These are phyloP conservation scores for Leucocoprinus sp. DNA, from an alignment of 768 basidiomycete species.

Conservation along the genomic window DNA sequence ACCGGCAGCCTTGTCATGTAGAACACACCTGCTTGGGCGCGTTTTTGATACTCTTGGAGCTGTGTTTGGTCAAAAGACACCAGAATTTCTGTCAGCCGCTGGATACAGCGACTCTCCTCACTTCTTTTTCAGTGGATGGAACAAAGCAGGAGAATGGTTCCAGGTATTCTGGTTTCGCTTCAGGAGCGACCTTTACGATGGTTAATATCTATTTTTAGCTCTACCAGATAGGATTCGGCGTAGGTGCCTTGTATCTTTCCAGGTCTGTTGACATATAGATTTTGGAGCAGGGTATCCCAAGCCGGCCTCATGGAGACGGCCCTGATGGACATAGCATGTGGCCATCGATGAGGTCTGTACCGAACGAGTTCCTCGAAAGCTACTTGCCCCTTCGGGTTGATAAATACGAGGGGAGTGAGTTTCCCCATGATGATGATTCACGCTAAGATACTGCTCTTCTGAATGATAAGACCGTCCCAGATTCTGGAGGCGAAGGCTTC, in stretches of 20 bases:
- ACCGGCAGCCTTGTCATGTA: slow-evolving; percentile 23
- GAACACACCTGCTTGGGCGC: slow-evolving; percentile 22
- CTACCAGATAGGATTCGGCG: slow-evolving; percentile 23
- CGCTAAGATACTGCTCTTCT: neutral
- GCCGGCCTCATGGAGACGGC: slow-evolving; percentile 17
- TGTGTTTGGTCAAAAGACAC: slow-evolving; percentile 21
- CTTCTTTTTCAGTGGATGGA: slow-evolving; percentile 23
- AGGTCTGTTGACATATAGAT: neutral
- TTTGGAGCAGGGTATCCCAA: slow-evolving; percentile 15
- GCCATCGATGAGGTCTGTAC: slow-evolving; percentile 25
- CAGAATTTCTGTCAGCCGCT: slow-evolving; percentile 21
- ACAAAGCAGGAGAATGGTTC: slow-evolving; percentile 20
- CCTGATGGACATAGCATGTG: slow-evolving; percentile 24
- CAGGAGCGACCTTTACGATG: neutral
- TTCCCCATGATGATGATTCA: neutral
- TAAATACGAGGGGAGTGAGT: slow-evolving; percentile 15
- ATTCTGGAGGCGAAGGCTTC: slow-evolving; percentile 23
- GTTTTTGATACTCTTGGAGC: slow-evolving; percentile 21
- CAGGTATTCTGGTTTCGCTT: slow-evolving; percentile 11
- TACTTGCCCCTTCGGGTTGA: slow-evolving; percentile 23
- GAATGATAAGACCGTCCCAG: slow-evolving; percentile 15
- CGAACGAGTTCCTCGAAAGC: slow-evolving; percentile 23
- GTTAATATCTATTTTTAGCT: slow-evolving; percentile 6
- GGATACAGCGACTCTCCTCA: slow-evolving; percentile 23
- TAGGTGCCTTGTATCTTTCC: neutral